phyloP scores from a whole-genome alignment of 164 flowering plant genomes.

The Akebia trifoliata region DNA sequence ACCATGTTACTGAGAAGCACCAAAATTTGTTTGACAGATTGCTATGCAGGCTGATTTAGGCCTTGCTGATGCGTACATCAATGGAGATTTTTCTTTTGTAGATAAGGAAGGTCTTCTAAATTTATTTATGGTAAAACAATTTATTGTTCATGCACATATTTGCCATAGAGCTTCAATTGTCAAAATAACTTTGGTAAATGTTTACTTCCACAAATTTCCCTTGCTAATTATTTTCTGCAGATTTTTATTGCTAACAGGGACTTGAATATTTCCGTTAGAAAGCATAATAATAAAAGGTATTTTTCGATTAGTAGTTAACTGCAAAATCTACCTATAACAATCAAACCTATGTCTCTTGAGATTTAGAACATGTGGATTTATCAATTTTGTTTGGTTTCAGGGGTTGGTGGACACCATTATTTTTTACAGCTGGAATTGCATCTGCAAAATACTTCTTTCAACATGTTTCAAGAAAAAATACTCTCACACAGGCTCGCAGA shows the following conservation, averaged over 20 bases:
- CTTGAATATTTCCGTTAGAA: slow-evolving; percentile 32
- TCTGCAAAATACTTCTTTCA: slow-evolving; percentile 72
- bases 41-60: slow-evolving; percentile 83
- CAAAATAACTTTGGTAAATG: neutral
- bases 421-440: slow-evolving; percentile 68
- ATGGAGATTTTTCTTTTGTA: too few relatives aligned
- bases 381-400: slow-evolving; percentile 31
- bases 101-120: slow-evolving; percentile 70
- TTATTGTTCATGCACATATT: neutral
- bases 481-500: slow-evolving; percentile 84
- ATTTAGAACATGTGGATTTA: neutral
- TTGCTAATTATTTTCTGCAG: slow-evolving; percentile 34
- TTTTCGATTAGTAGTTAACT: neutral
- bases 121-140: slow-evolving; percentile 50
- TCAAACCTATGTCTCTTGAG: neutral
- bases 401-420: slow-evolving; percentile 97
- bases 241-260: slow-evolving; percentile 79
- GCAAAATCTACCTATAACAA: neutral
- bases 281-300: slow-evolving; percentile 50
- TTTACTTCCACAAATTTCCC: slow-evolving; percentile 2
- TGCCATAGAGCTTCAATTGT: neutral
- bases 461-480: slow-evolving; percentile 74
- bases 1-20: neutral
- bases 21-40: slow-evolving; percentile 37
- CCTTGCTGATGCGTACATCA: slow-evolving; percentile 89